Base-by-base conservation (phyloP, 2,329 filamentous ascomycete genomes). In the Cercospora janseana region DNA sequence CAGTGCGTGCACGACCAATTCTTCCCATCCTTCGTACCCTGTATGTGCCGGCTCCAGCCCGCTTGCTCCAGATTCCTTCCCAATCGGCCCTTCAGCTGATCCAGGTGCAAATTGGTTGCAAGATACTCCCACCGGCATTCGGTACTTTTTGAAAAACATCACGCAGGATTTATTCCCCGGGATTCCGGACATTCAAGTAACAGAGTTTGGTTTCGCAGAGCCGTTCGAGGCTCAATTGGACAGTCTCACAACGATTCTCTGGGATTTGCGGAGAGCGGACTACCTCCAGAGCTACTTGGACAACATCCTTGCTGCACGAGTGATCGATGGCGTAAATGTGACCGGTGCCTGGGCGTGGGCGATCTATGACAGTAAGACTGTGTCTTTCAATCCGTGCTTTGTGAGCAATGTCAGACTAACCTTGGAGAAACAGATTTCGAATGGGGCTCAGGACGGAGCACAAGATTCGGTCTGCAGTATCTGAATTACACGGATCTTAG, bases 1-100 rank as follows among this genome's bases (percentile, higher is more conserved):
- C 20, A 21, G 34, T n/a, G 67, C 66, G 5, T 76, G 74, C 56
- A 65, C 65, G 0, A 62, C 61, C 9, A 74, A 76, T 58, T 62
- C 64, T 28, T 69, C 67, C 4, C 55, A 70, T 49, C 67, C 72
- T 1, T 52, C 59, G 6, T 76, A 64, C 48, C 74, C 74, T 0
- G 66, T 70, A 35, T 76, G 74, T 44, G 69, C 70, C 35, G 65
- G 29, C 58, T 60, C 55, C 50, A 59, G 13, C 43, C 53, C 35
- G 4, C 49, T 63, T 1, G 67, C 64, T 0, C 62, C 72, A 0
- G 68, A 70, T 48, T 71, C 71, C 4, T 77, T 77, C 54, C 72
- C 72, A 1, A 60, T 72, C 34, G 68, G 69, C 1, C 75, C 74
- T 2, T 61, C 72, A 0, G 72, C 67, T 6, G 67, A 70, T 46